These are phyloP conservation scores for Trypanosoma boissoni DNA, from an alignment of 208 protist species.

Conservation along the genomic window DNA sequence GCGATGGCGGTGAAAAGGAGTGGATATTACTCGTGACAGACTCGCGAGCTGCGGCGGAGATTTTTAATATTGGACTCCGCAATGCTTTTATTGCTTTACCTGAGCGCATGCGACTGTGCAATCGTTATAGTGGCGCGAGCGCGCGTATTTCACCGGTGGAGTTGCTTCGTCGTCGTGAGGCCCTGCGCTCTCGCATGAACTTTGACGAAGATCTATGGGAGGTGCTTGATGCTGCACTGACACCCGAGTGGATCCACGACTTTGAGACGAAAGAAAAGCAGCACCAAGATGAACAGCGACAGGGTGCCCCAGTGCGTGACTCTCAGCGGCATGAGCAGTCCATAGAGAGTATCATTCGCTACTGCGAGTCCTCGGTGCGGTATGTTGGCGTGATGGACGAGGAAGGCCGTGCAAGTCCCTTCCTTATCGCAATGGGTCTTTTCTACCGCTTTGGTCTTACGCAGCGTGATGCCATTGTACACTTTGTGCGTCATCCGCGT, in stretches of 20 bases:
- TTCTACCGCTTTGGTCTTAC: slow-evolving; percentile 42
- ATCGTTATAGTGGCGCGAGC: slow-evolving; percentile 24
- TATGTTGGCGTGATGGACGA: slow-evolving; percentile 75
- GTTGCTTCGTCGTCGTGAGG: slow-evolving; percentile 46
- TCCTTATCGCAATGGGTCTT: slow-evolving; percentile 63
- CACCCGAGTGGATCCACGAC: slow-evolving; percentile 26
- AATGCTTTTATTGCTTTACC: slow-evolving; percentile 53
- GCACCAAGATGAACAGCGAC: slow-evolving; percentile 2
- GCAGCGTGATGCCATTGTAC: slow-evolving; percentile 42
- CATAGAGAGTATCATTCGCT: slow-evolving; percentile 56
- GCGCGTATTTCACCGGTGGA: slow-evolving; percentile 38
- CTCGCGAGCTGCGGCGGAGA: slow-evolving; percentile 62
- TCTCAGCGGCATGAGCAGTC: slow-evolving; percentile 47
- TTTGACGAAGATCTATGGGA: slow-evolving; percentile 69
- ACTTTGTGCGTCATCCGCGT: slow-evolving; percentile 65
- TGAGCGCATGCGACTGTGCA: slow-evolving; percentile 38
- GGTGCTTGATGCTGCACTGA: slow-evolving; percentile 29
- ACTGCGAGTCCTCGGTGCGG: slow-evolving; percentile 61
- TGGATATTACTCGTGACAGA: slow-evolving; percentile 54
- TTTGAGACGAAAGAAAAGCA: slow-evolving; percentile 22
- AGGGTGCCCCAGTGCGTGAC: slow-evolving; percentile 29
- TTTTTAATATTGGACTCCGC: slow-evolving; percentile 59
- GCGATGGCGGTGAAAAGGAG: slow-evolving; percentile 1
- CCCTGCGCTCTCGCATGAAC: slow-evolving; percentile 48
- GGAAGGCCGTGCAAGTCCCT: slow-evolving; percentile 68